Base-by-base conservation (phyloP, 2,329 filamentous ascomycete genomes). In the Aspergillus texensis region DNA sequence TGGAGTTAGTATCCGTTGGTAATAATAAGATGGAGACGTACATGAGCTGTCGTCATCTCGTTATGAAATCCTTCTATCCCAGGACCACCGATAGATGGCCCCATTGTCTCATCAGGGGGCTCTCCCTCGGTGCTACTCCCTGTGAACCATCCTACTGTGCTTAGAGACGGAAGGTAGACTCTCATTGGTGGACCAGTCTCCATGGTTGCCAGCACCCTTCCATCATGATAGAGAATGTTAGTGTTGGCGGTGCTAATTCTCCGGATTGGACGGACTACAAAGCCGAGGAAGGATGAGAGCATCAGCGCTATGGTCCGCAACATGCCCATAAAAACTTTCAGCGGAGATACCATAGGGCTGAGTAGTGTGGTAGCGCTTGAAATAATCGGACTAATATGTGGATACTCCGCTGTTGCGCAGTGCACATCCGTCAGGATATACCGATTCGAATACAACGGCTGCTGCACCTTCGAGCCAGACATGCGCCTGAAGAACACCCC, bases 361-460 rank as follows among this genome's bases (percentile, higher is more conserved):
- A 41, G 6, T 36, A 66, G 11, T 0, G 65, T 61, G 1, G 89
- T 82, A 56, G 92, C 90, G 65, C 88, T 91, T 0, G 89, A 89
- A 16, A 91, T 75, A 12, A 92, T 83, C 0, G 89, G 89, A 1
- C 80, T 81, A 34, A 75, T 78, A 3, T 89, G 73, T 26, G 74
- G 72, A 57, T 81, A 85, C 55, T 80, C 80, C 26, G 82, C 78
- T 1, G 81, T 83, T 46, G 84, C 86, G 6, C 89, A 77, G 66
- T 85, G 89, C 6, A 91, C 77, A 67, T 92, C 89, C 0, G 89
- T 92, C 30, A 90, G 75, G 56, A 92, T 81, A 70, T 86, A 91
- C 68, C 89, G 87, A 64, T 91, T 91, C 60, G 89, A 88, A 60
- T 91, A 92, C 60, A 89, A 81, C 0, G 89, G 88, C 62, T 80